Base-by-base conservation (phyloP, 2,329 filamentous ascomycete species). In the Pestalotiopsis sp. region DNA sequence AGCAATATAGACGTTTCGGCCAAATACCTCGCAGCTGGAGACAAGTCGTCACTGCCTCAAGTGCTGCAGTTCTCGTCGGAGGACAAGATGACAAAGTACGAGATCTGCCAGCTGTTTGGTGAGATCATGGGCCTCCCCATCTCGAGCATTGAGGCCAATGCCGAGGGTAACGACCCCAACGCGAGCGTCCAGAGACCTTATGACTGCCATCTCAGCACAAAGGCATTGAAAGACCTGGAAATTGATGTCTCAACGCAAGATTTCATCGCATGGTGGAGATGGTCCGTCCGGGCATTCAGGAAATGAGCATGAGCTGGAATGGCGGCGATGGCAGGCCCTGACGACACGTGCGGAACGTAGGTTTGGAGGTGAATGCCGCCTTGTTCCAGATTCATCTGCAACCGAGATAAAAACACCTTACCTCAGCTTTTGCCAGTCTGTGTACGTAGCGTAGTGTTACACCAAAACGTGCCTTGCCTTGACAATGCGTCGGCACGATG, bases 1-100 rank as follows among this genome's bases (percentile, higher is more conserved):
- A 2, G 25, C 17, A 17, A 14, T n/a, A 49, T 68, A 90, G 93
- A 97, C 73, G 83, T 96, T 62, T 88, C 92, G 1, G 85, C 84
- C 70, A 90, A 92, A 75, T 96, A 95, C 75, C 82, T 92, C 66
- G 80, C 78, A 3, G 80, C 83, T 13, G 75, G 78, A 52, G 82
- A 87, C 49, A 81, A 84, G 64, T 78, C 82, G 12, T 77, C 82
- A 17, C 81, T 97, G 52, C 94, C 94, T 0, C 82, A 77, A 36
- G 87, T 94, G 58, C 84, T 97, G 20, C 94, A 98, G 67, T 97
- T 97, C 81, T 93, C 92, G 3, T 94, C 93, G 60, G 93, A 97
- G 80, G 93, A 97, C 73, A 88, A 86, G 72, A 92, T 91, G 84
- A 97, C 94, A 61, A 97, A 97, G 82, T 97, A 95, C 79, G 90